A percentile compares a stretch with the other conserved stretches of the same genome.
phyloP scores from a whole-genome alignment of 228 moss, liverwort and hornwort species.

The Sphagnum magellanicum region DNA sequence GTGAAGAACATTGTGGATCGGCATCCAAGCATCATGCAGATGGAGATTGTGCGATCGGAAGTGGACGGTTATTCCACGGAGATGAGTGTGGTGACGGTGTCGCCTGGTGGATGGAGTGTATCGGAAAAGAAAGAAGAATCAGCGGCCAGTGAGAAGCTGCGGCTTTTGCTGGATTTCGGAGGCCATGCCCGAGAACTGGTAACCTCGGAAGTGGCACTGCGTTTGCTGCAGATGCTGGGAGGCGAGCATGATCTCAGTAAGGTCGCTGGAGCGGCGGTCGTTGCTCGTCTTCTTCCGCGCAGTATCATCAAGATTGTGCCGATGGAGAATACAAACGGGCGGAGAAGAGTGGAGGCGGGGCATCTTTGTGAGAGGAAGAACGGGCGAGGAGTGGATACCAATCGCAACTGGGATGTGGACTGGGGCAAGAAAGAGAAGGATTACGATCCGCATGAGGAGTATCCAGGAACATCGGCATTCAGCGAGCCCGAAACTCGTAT shows the following conservation, averaged over 20 bases:
- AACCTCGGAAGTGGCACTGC: slow-evolving; percentile 74
- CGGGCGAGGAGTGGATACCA: slow-evolving; percentile 79
- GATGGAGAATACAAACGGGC: slow-evolving; percentile 74
- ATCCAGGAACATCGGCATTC: slow-evolving; percentile 63
- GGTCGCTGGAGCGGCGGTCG: slow-evolving; percentile 18
- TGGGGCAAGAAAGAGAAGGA: slow-evolving; percentile 96
- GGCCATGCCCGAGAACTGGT: slow-evolving; percentile 80
- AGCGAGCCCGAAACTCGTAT: slow-evolving; percentile 81
- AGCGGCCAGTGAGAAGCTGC: not conserved
- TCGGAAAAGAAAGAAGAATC: not conserved
- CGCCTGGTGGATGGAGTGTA: slow-evolving; percentile 40
- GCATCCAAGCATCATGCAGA: slow-evolving; percentile 72
- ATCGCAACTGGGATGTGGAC: slow-evolving; percentile 80
- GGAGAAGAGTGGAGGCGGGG: slow-evolving; percentile 72
- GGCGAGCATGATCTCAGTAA: slow-evolving; percentile 50
- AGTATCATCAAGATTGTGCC: slow-evolving; percentile 70
- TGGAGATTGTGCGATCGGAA: slow-evolving; percentile 45
- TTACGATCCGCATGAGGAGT: slow-evolving; percentile 76
- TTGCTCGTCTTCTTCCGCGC: slow-evolving; percentile 48
- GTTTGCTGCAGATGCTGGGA: slow-evolving; percentile 55
- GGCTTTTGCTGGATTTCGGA: slow-evolving; percentile 56
- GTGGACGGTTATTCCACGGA: slow-evolving; percentile 48
- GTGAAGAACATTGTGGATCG: slow-evolving; percentile 59
- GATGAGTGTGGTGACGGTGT: slow-evolving; percentile 68
- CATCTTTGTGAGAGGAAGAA: slow-evolving; percentile 83